These are phyloP conservation scores for Ploettnerulaceae sp. DNA, from an alignment of 2,329 filamentous ascomycete species.

Conservation along the genomic window DNA sequence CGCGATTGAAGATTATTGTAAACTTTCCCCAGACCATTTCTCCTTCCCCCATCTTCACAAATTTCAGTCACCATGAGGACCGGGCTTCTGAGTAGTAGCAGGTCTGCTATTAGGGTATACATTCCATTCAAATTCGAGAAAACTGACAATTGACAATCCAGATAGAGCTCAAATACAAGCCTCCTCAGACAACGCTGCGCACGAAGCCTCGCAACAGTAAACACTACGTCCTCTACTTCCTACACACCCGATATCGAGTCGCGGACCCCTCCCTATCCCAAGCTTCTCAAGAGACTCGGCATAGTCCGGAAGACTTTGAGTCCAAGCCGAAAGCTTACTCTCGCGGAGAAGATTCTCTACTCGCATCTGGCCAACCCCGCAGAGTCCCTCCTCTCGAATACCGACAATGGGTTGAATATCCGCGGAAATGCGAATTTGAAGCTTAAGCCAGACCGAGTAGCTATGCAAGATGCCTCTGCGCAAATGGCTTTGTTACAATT, in stretches of 20 bases:
- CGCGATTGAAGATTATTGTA: not conserved
- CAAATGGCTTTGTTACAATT: conserved; percentile 99
- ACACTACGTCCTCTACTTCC: conserved; percentile 15
- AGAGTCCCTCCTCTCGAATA: conserved; percentile 78
- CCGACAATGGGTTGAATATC: conserved; percentile 77
- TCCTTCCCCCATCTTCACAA: not conserved
- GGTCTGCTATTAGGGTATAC: conserved; percentile 31
- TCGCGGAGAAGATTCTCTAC: conserved; percentile 98
- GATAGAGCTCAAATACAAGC: conserved; percentile 21
- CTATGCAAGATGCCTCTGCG: conserved; percentile 98
- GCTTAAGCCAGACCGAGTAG: conserved; percentile 93
- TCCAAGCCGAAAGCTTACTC: conserved; percentile 58
- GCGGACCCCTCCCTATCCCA: conserved; percentile 68
- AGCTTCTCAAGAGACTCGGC: conserved; percentile 70
- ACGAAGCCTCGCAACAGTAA: conserved; percentile 31
- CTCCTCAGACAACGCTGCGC: conserved; percentile 19
- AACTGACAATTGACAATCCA: conserved; percentile 19
- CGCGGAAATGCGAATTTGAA: conserved; percentile 89
- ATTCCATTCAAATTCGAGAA: not conserved
- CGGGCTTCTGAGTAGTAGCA: conserved; percentile 31
- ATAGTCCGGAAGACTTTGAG: conserved; percentile 72
- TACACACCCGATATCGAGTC: conserved; percentile 31
- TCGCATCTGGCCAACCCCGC: conserved; percentile 87
- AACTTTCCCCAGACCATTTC: not conserved
- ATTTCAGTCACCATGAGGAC: conserved; percentile 27